Conservation (phyloP, 176 grass and related monocot genomes). For the Bonia amplexicaulis region DNA sequence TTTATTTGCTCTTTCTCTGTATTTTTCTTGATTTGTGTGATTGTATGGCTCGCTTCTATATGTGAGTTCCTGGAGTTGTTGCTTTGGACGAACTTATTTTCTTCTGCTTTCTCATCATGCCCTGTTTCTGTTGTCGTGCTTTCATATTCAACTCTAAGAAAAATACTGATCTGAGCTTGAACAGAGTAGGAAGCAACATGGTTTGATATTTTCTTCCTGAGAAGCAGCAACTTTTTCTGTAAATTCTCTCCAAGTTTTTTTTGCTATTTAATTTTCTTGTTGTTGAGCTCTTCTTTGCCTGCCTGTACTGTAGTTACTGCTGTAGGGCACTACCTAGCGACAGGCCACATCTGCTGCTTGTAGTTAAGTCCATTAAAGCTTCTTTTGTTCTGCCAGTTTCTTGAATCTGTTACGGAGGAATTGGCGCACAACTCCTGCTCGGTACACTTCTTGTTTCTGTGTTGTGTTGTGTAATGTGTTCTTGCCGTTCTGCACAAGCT, state of each 20-base stretch:
- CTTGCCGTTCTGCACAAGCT: background rate
- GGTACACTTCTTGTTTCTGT: background rate
- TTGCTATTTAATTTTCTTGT: background rate
- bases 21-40: background rate
- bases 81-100: background rate
- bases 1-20: background rate
- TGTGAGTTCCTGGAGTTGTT: constrained; percentile 1
- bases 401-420: constrained; percentile 1
- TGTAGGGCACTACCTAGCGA: background rate
- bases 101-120: background rate
- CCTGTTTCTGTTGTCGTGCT: background rate
- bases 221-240: background rate
- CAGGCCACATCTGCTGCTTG: constrained; percentile 21
- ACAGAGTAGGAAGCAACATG: background rate
- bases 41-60: background rate
- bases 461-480: background rate
- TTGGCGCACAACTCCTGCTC: background rate
- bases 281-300: background rate
- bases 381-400: background rate
- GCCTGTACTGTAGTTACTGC: constrained; percentile 27
- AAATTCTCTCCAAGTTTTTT: background rate
- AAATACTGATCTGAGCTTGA: constrained; percentile 19
- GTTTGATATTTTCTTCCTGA: background rate
- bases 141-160: background rate
- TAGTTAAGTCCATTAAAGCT: constrained; percentile 34